Percentiles rank a stretch among this genome's conserved stretches.
phyloP scores from a whole-genome alignment of 768 basidiomycete genomes.

The Piloderma croceum region DNA sequence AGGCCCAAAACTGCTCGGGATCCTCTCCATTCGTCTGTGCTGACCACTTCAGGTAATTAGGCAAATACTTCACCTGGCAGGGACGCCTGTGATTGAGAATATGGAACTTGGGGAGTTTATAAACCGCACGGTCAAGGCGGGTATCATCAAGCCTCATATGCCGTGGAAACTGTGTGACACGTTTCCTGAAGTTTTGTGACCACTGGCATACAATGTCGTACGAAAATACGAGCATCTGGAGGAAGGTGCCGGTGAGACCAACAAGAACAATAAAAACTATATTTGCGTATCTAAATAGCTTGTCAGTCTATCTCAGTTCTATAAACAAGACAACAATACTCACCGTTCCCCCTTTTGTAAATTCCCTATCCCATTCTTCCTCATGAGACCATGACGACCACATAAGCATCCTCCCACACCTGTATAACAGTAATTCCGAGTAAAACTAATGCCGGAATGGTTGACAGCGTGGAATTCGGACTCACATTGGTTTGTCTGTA shows the following conservation, averaged over 20 bases:
- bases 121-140: background rate
- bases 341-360: constrained; percentile 14
- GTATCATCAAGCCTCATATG: background rate
- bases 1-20: background rate
- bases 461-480: background rate
- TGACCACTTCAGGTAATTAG: background rate
- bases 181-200: background rate
- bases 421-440: constrained; percentile 1
- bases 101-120: background rate
- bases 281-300: constrained; percentile 8
- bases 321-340: background rate
- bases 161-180: background rate
- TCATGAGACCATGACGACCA: constrained; percentile 10
- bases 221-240: background rate
- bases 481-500: background rate
- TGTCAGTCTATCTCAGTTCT: background rate
- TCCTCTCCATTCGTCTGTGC: background rate
- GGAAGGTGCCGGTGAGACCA: background rate
- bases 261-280: constrained; percentile 9
- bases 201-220: constrained; percentile 4
- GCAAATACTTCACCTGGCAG: background rate
- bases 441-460: background rate
- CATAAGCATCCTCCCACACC: constrained; percentile 11
- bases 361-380: constrained; percentile 7
- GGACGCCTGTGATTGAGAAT: background rate